Evolutionary conservation across 257 asterid genomes (phyloP), one percentile per base, ranked within the genome.

Genomic region (Primulina tabacum): DNA sequence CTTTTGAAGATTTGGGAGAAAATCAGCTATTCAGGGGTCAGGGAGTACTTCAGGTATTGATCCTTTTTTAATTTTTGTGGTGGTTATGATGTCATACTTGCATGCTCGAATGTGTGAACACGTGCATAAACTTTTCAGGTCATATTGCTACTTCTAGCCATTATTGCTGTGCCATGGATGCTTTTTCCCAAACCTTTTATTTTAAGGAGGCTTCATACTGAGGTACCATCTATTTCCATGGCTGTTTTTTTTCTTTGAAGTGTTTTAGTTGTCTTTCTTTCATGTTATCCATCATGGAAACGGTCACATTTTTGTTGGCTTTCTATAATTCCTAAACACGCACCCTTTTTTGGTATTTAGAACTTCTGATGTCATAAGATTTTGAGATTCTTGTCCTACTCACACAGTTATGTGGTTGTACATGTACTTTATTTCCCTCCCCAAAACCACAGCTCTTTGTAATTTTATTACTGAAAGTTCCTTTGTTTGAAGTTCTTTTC

Each of bases 161-260:
- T 88, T 75, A 82, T 89, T 74, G 96, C 96, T 77, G 98, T 92
- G 78, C 98, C 98, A 14, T 92, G 98, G 96, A 92, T 92, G 98
- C 98, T 92, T 77, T 92, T 92, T 73, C 98, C 98, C 18, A 92
- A 92, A 81, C 98, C 98, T 79, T 92, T 89, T 71, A 89, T 92
- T 79, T 76, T 92, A 77, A 89, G 79, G 85, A 88, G 81, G 80
- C 92, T 83, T 67, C 88, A 92, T 56, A 74, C 89, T 6, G 92
- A 92, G 98, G 98, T 92, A 83, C 60, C 33, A 34, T 33, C 58
- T 21, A 55, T 79, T 28, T 64, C 57, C 65, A 37, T 24, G 20
- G 17, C 38, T 20, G 55, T 24, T 65, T 66, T 67, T 61, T 52
- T 67, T 69, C 61, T 32, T 65, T 64, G 65, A 16, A n/a, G 28